Evolutionary conservation across 208 protist genomes (phyloP), one percentile per base, ranked within the genome.

Genomic region (Acanthamoeba triangularis): DNA sequence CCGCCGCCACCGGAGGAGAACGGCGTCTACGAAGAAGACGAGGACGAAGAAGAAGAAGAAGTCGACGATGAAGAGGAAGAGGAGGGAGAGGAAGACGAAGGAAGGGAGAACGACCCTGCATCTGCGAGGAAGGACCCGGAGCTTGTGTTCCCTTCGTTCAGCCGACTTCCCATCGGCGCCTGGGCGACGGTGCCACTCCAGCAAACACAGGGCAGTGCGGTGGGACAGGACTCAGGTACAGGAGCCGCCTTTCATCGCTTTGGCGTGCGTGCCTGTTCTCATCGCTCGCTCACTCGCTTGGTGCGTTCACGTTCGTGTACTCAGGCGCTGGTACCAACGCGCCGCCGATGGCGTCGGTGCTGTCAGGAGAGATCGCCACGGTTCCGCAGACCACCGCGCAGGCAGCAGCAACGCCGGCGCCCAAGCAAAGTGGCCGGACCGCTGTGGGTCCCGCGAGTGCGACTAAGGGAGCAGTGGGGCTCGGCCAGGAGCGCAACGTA

Each of bases 401-500:
- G 59, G 59, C 20, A 11, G 23, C 59, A 30, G 59, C 65, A 1
- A 37, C 65, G 5, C 33, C 65, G 65, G n/a, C 30, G 30, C 30
- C 65, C n/a, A 72, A 37, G 65, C 65, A 28, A 7, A 20, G 65
- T 7, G n/a, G n/a, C 11, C 65, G 65, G 18, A 10, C 65, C 30
- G 65, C 65, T 5, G 25, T 1, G n/a, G 65, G 28, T 13, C 25
- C 65, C n/a, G 65, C 65, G 20, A 37, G 65, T 18, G 65, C n/a
- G 8, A n/a, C 65, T 11, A 72, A 72, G 65, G 30, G 28, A 56
- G 52, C 18, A 11, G 25, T 18, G 30, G 65, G n/a, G n/a, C 65
- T 72, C 6, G 87, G 63, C 10, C 87, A 93, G 30, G 87, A 93
- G 49, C 52, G 87, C 52, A 93, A 93, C 63, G 61, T 49, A n/a